Base-by-base conservation (phyloP, 1,284 basidiomycete genomes). In the Ustilago loliicola region DNA sequence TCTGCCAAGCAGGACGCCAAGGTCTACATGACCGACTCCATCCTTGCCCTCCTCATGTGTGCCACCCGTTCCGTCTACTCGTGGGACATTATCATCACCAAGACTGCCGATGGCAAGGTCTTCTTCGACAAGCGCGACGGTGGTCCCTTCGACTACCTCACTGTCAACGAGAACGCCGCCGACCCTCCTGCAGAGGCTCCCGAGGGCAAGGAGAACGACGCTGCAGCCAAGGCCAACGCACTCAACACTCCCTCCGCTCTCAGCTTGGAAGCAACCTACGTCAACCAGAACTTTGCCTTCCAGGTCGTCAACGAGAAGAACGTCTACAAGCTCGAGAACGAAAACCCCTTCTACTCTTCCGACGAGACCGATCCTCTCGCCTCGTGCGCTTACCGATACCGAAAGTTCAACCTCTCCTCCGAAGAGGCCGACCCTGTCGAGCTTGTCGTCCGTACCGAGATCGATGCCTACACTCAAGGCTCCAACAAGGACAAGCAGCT, bases 271-370 rank as follows among this genome's bases (percentile, higher is more conserved):
- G 97, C 97, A 13, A 98, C 96, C 36, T 99, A 97, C 88, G 94
- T 99, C 89, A 98, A 98, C 89, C 95, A 98, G 87, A 98, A 98
- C 89, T 99, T 98, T 86, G 92, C 93, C 32, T 97, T 96, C 90
- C 97, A 99, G 88, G 92, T 95, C 54, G 96, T 97, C 64, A 90
- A 91, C 75, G 94, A 96, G 87, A 90, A 87, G 48, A 91, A 91
- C 9, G 76, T 72, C 59, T 72, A 77, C 73, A 71, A 73, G 66
- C 60, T 87, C 76, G 65, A 88, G 86, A 72, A 84, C 86, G 36
- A 87, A 84, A 83, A 89, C 93, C 88, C 97, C 94, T 30, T 99
- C 90, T 96, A 98, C 87, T 94, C 94, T 2, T 90, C 93, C 9
- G 95, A 95, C 42, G 96, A 98, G 88, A 94, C 93, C 13, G 95